Conservation (phyloP, 192 early-diverging fungal species). For the Mortierella alpina region DNA sequence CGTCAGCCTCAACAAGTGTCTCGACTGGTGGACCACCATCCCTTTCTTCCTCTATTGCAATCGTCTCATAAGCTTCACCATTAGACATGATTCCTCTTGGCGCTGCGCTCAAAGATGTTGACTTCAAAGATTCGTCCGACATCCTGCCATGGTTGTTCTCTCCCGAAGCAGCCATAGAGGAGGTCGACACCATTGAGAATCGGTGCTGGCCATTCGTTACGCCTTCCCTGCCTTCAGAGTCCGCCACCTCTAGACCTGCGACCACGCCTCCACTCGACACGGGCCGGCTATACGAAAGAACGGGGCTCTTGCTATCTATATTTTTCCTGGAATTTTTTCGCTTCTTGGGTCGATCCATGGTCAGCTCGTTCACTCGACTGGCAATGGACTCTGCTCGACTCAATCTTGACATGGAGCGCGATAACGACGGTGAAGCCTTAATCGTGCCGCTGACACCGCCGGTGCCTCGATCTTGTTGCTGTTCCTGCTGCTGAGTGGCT, state of each 20-base stretch:
- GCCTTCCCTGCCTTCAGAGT: not conserved
- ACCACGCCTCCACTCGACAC: slow-evolving; percentile 6
- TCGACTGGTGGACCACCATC: not conserved
- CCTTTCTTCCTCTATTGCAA: not conserved
- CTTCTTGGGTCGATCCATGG: slow-evolving; percentile 11
- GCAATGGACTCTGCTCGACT: slow-evolving; percentile 51
- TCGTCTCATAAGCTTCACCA: not conserved
- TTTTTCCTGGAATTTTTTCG: not conserved
- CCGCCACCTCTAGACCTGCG: slow-evolving; percentile 12
- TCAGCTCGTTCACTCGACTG: slow-evolving; percentile 36
- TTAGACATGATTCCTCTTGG: not conserved
- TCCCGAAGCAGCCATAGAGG: no score
- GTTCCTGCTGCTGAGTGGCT: not conserved
- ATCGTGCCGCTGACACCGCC: not conserved
- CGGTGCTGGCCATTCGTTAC: no score
- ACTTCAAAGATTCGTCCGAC: slow-evolving; percentile 5
- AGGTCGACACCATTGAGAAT: no score
- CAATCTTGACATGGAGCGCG: slow-evolving; percentile 27
- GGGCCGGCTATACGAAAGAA: not conserved
- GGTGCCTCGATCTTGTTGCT: not conserved
- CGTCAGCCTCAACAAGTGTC: not conserved
- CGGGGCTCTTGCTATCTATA: not conserved
- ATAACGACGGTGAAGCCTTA: not conserved
- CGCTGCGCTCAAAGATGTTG: not conserved
- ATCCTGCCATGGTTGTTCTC: not conserved